These are phyloP conservation scores for Tolypocladium sp. DNA, from an alignment of 2,329 filamentous ascomycete species.

Conservation along the genomic window DNA sequence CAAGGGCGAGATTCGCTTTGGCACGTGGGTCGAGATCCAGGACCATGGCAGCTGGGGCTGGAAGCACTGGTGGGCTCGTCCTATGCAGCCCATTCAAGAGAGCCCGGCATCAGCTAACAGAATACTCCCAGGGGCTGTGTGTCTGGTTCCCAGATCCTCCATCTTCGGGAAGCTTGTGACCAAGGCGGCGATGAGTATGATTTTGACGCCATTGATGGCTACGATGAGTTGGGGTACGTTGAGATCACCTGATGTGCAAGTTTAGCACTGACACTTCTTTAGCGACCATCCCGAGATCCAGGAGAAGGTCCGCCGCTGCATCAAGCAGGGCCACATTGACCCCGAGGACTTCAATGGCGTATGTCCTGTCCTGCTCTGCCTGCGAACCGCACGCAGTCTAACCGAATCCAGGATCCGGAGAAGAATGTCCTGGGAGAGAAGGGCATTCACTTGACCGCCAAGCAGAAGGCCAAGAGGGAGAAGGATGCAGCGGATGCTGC, in stretches of 20 bases:
- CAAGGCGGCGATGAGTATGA: slow-evolving; percentile 40
- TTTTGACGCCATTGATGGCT: slow-evolving; percentile 67
- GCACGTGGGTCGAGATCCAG: slow-evolving; percentile 57
- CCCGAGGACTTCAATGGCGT: slow-evolving; percentile 85
- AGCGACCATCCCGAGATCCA: slow-evolving; percentile 50
- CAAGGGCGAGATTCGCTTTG: slow-evolving; percentile 74
- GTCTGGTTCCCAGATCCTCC: slow-evolving; percentile 63
- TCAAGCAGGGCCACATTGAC: slow-evolving; percentile 72
- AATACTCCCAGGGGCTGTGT: slow-evolving; percentile 65
- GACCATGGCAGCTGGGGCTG: slow-evolving; percentile 61
- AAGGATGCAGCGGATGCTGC: slow-evolving; percentile 16
- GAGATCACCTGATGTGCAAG: too few relatives aligned
- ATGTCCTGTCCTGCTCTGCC: slow-evolving; percentile 28
- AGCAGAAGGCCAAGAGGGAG: slow-evolving; percentile 24
- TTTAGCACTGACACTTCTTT: slow-evolving; percentile 6
- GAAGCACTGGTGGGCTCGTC: slow-evolving; percentile 69
- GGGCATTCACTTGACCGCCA: slow-evolving; percentile 46
- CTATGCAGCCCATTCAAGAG: not conserved
- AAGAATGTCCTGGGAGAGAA: slow-evolving; percentile 60
- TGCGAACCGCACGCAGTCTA: not conserved
- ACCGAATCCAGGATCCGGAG: slow-evolving; percentile 54
- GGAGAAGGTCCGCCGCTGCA: slow-evolving; percentile 62
- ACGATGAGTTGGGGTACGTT: slow-evolving; percentile 59
- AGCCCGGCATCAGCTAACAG: not conserved
- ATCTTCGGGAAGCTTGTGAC: slow-evolving; percentile 50